These are phyloP conservation scores for Ophiostoma pallidulum DNA, from an alignment of 2,329 filamentous ascomycete genomes.

Conservation along the genomic window DNA sequence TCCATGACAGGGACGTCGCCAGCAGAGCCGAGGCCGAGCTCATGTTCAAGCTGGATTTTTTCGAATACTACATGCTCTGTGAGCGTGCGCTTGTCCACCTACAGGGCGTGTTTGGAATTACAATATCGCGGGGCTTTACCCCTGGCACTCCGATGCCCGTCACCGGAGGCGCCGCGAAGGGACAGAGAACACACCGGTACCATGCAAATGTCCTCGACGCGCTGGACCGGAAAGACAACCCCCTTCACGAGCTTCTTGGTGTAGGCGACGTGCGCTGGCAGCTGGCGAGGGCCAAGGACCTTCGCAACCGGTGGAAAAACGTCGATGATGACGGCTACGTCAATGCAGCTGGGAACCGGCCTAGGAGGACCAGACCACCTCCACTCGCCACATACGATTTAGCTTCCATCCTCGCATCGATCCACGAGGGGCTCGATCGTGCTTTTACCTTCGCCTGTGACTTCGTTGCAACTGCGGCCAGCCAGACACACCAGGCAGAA, in stretches of 20 bases:
- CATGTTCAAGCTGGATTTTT: constrained; percentile 72
- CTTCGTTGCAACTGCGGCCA: constrained; percentile 25
- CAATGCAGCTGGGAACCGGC: too few species aligned
- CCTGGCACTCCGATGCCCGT: too few species aligned
- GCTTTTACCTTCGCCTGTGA: constrained; percentile 43
- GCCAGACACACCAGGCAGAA: not conserved
- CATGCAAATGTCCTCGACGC: constrained; percentile 61
- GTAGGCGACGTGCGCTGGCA: constrained; percentile 45
- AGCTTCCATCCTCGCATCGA: constrained; percentile 45
- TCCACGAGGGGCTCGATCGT: constrained; percentile 50
- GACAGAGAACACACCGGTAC: constrained; percentile 35
- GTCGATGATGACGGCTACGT: constrained; percentile 35
- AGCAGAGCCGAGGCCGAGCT: constrained; percentile 42
- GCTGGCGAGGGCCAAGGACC: constrained; percentile 56
- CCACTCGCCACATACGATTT: constrained; percentile 53
- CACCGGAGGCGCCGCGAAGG: constrained; percentile 4
- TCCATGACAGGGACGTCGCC: constrained; percentile 21
- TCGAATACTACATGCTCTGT: constrained; percentile 65
- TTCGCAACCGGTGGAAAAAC: constrained; percentile 65
- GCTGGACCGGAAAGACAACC: constrained; percentile 47
- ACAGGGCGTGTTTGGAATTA: constrained; percentile 53
- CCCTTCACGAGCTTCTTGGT: constrained; percentile 48
- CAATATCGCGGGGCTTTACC: constrained; percentile 34
- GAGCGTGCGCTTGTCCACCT: constrained; percentile 61
- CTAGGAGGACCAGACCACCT: constrained; percentile 20